A percentile compares a stretch with the other conserved stretches of the same genome.
phyloP scores from a whole-genome alignment of 2,329 filamentous ascomycete genomes.

The Colletotrichum agaves region DNA sequence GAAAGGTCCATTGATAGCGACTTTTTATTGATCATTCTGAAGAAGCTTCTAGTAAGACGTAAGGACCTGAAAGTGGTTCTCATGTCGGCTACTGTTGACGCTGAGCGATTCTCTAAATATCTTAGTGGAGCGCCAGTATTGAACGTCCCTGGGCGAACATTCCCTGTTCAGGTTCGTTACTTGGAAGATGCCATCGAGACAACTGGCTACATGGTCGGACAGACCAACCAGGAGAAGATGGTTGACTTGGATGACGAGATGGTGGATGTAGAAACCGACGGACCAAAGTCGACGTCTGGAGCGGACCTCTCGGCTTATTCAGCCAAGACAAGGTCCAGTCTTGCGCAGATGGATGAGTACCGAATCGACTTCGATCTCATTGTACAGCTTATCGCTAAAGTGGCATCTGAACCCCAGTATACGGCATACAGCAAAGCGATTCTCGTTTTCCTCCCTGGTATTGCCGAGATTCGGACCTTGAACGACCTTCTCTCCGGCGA shows the following conservation, averaged over 20 bases:
- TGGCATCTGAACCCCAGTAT: slow-evolving; percentile 76
- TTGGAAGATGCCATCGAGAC: slow-evolving; percentile 93
- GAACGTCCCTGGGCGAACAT: slow-evolving; percentile 91
- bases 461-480: slow-evolving; percentile 89
- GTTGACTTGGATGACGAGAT: slow-evolving; percentile 73
- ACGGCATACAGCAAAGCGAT: slow-evolving; percentile 85
- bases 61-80: slow-evolving; percentile 91
- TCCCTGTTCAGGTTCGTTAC: slow-evolving; percentile 88
- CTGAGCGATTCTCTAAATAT: slow-evolving; percentile 89
- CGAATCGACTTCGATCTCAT: slow-evolving; percentile 91
- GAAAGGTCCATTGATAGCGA: slow-evolving; percentile 97
- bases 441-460: slow-evolving; percentile 93
- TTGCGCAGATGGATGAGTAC: slow-evolving; percentile 88
- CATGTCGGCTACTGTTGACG: slow-evolving; percentile 98
- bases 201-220: slow-evolving; percentile 75
- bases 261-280: slow-evolving; percentile 59
- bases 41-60: slow-evolving; percentile 79
- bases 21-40: slow-evolving; percentile 91
- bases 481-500: slow-evolving; percentile 87
- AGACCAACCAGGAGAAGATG: slow-evolving; percentile 60
- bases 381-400: slow-evolving; percentile 78
- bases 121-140: slow-evolving; percentile 86
- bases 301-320: slow-evolving; percentile 78
- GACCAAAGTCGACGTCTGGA: slow-evolving; percentile 57
- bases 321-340: slow-evolving; percentile 76